A percentile compares a stretch with the other conserved stretches of the same genome.
Conservation (phyloP, 495 filamentous ascomycete genomes). For the Platismatia glauca region DNA sequence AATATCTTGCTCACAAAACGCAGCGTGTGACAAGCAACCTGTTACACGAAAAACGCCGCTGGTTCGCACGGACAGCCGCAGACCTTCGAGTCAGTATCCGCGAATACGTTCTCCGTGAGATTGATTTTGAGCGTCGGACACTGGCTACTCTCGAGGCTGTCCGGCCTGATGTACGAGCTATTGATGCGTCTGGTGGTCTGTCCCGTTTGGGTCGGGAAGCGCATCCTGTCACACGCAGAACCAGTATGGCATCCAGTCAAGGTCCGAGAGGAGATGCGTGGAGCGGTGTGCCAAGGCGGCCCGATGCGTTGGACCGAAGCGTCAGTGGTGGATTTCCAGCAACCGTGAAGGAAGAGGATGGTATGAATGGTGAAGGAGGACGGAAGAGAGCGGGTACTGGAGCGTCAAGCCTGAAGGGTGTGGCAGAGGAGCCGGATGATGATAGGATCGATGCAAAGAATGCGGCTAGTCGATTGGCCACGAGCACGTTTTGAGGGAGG, state of each 20-base stretch:
- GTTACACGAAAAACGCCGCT: conserved; percentile 76
- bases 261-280: conserved; percentile 94
- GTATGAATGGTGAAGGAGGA: conserved; percentile 36
- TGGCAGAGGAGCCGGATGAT: conserved; percentile 82
- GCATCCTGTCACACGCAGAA: conserved; percentile 64
- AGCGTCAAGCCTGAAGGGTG: conserved; percentile 42
- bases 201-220: conserved; percentile 80
- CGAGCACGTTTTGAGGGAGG: conserved; percentile 68
- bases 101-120: conserved; percentile 89
- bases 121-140: conserved; percentile 88
- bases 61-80: conserved; percentile 77
- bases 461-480: conserved; percentile 84
- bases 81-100: conserved; percentile 74
- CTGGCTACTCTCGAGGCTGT: conserved; percentile 87
- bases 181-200: conserved; percentile 83
- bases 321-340: conserved; percentile 60
- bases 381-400: conserved; percentile 55
- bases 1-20: conserved; percentile 71
- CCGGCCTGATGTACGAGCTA: conserved; percentile 83
- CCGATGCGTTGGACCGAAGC: conserved; percentile 65
- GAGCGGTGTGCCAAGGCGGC: conserved; percentile 83
- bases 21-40: conserved; percentile 83
- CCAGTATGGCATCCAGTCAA: conserved; percentile 75
- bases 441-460: conserved; percentile 92
- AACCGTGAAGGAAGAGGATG: conserved; percentile 34